phyloP scores from a whole-genome alignment of 164 flowering plant genomes.

The Umbilicus rupestris region DNA sequence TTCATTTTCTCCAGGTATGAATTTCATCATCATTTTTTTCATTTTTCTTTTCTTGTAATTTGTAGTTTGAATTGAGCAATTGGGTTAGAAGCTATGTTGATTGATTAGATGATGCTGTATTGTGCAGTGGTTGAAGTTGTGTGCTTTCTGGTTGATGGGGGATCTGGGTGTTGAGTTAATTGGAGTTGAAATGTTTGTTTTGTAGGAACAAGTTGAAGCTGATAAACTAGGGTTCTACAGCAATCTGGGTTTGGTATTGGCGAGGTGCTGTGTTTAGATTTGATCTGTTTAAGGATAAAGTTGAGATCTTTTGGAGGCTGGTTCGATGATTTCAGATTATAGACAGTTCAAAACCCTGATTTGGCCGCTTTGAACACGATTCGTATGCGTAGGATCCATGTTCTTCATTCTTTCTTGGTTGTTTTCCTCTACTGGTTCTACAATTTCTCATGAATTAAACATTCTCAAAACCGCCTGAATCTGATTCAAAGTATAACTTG shows the following conservation, averaged over 20 bases:
- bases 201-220: conserved; percentile 2
- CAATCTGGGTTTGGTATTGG: neutral
- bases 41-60: neutral
- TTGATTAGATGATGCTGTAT: neutral
- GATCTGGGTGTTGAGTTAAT: neutral
- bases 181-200: neutral
- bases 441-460: conserved; percentile 40
- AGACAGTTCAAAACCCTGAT: conserved; percentile 1
- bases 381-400: conserved; percentile 36
- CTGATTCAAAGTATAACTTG: neutral
- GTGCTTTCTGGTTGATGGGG: neutral
- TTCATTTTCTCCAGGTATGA: neutral
- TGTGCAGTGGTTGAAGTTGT: neutral
- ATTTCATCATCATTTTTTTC: neutral
- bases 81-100: neutral
- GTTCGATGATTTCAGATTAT: conserved; percentile 16
- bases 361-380: conserved; percentile 22
- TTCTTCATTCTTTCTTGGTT: conserved; percentile 62
- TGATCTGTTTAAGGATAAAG: neutral
- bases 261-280: neutral
- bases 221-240: neutral
- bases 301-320: neutral
- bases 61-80: too few relatives aligned
- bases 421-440: conserved; percentile 75
- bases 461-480: neutral